Evolutionary conservation across 1,284 basidiomycete species (phyloP).

Genomic region (Ceratobasidium sp.): DNA sequence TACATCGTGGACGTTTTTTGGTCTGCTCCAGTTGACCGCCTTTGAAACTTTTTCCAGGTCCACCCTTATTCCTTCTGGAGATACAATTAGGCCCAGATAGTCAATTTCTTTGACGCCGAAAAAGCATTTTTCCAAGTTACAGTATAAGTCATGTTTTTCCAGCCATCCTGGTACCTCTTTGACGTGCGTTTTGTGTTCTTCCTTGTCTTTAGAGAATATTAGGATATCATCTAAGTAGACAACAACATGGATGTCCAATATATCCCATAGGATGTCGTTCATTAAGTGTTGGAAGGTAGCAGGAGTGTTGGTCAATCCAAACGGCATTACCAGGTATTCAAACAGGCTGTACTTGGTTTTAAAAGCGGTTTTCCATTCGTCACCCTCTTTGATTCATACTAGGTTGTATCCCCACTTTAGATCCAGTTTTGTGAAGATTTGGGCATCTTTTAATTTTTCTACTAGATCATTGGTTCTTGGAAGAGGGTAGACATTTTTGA

Average conservation of each 20-base stretch:
- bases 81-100: conserved; percentile 52
- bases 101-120: conserved; percentile 47
- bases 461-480: not conserved
- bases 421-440: conserved; percentile 15
- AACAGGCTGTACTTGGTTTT: conserved; percentile 25
- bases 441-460: not conserved
- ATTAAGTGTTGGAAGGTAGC: conserved; percentile 35
- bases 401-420: conserved; percentile 17
- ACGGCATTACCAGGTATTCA: conserved; percentile 39
- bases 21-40: conserved; percentile 48
- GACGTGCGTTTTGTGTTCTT: conserved; percentile 52
- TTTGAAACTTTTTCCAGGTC: conserved; percentile 50
- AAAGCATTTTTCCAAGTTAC: conserved; percentile 49
- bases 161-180: conserved; percentile 46
- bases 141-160: conserved; percentile 31
- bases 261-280: conserved; percentile 37
- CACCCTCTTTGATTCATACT: conserved; percentile 51
- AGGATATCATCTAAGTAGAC: conserved; percentile 46
- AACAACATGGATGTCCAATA: conserved; percentile 20
- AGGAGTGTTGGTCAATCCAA: conserved; percentile 32
- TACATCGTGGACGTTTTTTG: too few species aligned
- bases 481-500: too few species aligned
- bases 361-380: too few species aligned
- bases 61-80: conserved; percentile 47
- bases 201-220: conserved; percentile 55